Percentiles rank a stretch among this genome's conserved stretches.
Evolutionary conservation across 208 protist genomes (phyloP).

Genomic region (Trypanosoma platydactyli): DNA sequence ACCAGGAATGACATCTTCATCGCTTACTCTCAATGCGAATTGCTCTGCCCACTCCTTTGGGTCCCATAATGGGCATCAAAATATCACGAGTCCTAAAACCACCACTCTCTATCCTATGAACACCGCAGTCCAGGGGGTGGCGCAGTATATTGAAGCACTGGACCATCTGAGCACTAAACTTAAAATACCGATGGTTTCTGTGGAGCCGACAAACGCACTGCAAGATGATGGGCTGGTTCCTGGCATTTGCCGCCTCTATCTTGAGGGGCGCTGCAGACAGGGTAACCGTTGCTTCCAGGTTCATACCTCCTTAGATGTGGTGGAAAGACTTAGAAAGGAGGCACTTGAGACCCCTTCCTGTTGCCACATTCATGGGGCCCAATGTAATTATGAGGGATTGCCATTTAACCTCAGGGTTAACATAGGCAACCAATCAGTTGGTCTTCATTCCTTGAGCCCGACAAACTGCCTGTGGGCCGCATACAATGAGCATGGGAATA

Average conservation of each 20-base stretch:
- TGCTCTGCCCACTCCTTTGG: constrained; percentile 14
- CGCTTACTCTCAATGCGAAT: constrained; percentile 5
- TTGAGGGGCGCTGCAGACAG: constrained; percentile 78
- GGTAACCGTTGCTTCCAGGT: constrained; percentile 76
- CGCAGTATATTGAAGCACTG: constrained; percentile 56
- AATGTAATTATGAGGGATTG: constrained; percentile 65
- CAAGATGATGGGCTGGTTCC: constrained; percentile 79
- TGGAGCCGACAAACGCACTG: constrained; percentile 73
- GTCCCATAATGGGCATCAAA: not conserved
- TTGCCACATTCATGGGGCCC: constrained; percentile 72
- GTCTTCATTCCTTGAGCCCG: constrained; percentile 64
- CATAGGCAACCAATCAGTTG: constrained; percentile 40
- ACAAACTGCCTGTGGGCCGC: constrained; percentile 69
- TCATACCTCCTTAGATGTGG: constrained; percentile 61
- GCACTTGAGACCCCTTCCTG: constrained; percentile 64
- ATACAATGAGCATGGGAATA: constrained; percentile 53
- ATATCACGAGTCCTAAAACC: not conserved
- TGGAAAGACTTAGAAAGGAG: constrained; percentile 61
- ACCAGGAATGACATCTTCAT: not conserved
- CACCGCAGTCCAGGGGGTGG: not conserved
- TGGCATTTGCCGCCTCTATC: constrained; percentile 75
- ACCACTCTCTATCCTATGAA: not conserved
- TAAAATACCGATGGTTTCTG: constrained; percentile 55
- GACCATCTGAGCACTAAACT: constrained; percentile 86
- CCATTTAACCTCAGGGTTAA: constrained; percentile 69